A percentile compares a stretch with the other conserved stretches of the same genome.
These are phyloP conservation scores for Lactuca sativa DNA, from an alignment of 129 eudicot species.

Conservation along the genomic window DNA sequence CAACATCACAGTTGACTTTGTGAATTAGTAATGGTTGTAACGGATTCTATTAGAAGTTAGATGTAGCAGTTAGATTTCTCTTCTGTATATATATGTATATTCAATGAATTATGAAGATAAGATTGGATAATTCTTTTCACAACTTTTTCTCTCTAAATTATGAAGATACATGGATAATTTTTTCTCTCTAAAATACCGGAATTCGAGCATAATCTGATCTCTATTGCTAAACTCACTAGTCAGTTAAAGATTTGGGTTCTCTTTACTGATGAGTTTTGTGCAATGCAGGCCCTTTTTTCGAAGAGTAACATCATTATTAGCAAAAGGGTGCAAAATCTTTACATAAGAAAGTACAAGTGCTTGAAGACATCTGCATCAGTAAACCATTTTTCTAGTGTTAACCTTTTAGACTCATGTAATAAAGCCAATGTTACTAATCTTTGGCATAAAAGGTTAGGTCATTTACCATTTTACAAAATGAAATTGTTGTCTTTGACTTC, in stretches of 20 bases:
- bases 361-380: neutral
- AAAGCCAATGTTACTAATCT: neutral
- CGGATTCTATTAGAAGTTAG: too few relatives aligned
- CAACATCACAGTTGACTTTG: too few relatives aligned
- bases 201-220: too few relatives aligned
- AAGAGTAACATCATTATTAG: neutral
- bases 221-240: neutral
- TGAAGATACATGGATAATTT: too few relatives aligned
- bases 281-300: neutral
- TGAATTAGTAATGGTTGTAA: too few relatives aligned
- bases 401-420: too few relatives aligned
- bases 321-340: neutral
- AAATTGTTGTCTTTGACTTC: neutral
- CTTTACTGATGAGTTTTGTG: neutral
- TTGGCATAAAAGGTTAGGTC: neutral
- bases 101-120: too few relatives aligned
- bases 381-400: neutral
- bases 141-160: too few relatives aligned
- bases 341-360: neutral
- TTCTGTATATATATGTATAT: too few relatives aligned
- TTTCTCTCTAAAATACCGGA: too few relatives aligned
- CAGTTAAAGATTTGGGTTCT: neutral
- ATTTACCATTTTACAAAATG: neutral
- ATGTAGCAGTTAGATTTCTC: too few relatives aligned
- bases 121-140: too few relatives aligned